These are phyloP conservation scores for Solanum chmielewskii DNA, from an alignment of 257 asterid species.

Conservation along the genomic window DNA sequence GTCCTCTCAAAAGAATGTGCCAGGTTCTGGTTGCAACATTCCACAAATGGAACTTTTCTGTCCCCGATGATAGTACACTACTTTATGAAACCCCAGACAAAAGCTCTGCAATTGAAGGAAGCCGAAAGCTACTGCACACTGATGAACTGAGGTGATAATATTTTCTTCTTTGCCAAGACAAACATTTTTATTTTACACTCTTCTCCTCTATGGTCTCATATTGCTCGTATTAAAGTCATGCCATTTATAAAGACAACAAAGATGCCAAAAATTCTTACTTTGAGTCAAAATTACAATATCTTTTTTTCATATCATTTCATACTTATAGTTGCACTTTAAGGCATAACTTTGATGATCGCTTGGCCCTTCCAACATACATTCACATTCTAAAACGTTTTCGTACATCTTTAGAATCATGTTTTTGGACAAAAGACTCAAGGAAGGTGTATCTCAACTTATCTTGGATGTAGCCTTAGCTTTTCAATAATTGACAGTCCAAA, in stretches of 20 bases:
- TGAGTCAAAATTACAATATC: no score
- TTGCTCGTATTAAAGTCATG: neutral
- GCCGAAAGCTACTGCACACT: neutral
- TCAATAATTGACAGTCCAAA: neutral
- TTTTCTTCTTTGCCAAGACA: neutral
- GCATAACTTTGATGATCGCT: neutral
- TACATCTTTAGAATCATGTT: neutral
- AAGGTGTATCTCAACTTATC: neutral
- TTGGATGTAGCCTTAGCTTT: neutral
- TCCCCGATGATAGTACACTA: neutral
- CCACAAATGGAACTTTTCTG: neutral
- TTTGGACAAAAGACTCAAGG: neutral
- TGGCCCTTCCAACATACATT: neutral
- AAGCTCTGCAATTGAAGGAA: neutral
- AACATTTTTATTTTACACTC: neutral
- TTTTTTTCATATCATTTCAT: no score
- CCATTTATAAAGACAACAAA: no score
- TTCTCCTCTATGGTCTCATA: neutral
- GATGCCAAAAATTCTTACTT: no score
- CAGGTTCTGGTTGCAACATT: neutral
- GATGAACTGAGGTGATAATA: neutral
- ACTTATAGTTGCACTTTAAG: no score
- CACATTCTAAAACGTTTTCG: neutral
- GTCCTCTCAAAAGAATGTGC: neutral
- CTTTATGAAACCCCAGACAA: neutral